Evolutionary conservation across 306 rosid species (phyloP), one percentile per base, ranked within the genome.

Genomic region (Trifolium subterraneum): DNA sequence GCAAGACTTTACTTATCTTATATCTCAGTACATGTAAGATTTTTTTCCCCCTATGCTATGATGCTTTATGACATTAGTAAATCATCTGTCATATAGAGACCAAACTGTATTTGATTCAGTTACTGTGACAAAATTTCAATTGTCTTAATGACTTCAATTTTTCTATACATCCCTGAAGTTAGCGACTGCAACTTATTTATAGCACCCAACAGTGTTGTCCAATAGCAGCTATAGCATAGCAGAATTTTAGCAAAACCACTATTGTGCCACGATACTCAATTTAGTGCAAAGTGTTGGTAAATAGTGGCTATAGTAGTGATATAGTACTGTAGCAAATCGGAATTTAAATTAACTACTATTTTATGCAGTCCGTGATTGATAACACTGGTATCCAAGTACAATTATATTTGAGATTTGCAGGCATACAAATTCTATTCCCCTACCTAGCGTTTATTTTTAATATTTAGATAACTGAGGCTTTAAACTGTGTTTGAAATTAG

Each of bases 351-450:
- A 52, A 52, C 59, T 22, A 52, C 13, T 18, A 52, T 52, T 52
- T 52, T 52, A 27, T 18, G 19, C 56, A 1, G 16, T 50, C 56
- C 11, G 59, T 1, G 11, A 52, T 18, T 52, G 13, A 8, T 10
- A 52, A 18, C 11, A 52, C 60, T 69, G 29, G 66, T 61, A 60
- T 31, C 22, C 23, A 60, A 16, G 63, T 65, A 35, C 22, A 60
- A 16, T 56, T 65, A 35, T 64, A 48, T 75, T 41, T 25, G 22
- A 64, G 62, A 20, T 70, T 64, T 70, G 23, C 75, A 15, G 15
- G 15, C 68, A 70, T 64, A 27, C 9, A 65, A 70, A 36, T 64
- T 79, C 22, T 8, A 41, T 78, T 63, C 74, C 18, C 75, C 68
- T 61, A 14, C 38, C 20, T 62, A 10, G 35, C 59, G 56, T 62